Percentiles rank a stretch among this genome's conserved stretches.
Evolutionary conservation across 306 rosid species (phyloP).

Genomic region (Malus sieversii): DNA sequence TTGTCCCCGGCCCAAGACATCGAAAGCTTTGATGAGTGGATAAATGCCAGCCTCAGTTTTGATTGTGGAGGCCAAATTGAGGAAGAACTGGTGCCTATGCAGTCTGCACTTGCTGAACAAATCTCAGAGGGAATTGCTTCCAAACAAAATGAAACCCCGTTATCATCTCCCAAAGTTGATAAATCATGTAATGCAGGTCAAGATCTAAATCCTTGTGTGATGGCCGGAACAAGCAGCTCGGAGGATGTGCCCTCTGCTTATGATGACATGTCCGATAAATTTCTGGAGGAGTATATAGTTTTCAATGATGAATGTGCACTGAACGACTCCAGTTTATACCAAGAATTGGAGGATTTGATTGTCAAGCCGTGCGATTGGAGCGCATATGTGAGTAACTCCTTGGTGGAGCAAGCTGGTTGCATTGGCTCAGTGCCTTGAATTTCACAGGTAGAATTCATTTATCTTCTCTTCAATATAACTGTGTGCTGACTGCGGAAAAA

Average conservation of each 20-base stretch:
- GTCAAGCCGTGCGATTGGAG: constrained; percentile 57
- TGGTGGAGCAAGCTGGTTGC: constrained; percentile 54
- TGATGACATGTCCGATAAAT: constrained; percentile 42
- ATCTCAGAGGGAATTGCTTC: constrained; percentile 18
- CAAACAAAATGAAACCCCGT: constrained; percentile 8
- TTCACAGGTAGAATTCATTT: constrained; percentile 10
- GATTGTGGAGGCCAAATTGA: constrained; percentile 25
- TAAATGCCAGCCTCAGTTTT: constrained; percentile 1
- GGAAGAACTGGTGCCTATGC: constrained; percentile 24
- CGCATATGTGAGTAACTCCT: constrained; percentile 36
- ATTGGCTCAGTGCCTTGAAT: constrained; percentile 26
- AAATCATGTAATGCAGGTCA: constrained; percentile 22
- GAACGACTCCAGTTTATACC: constrained; percentile 58
- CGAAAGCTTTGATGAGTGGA: constrained; percentile 15
- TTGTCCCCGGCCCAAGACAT: constrained; percentile 31
- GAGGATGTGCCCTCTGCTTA: constrained; percentile 37
- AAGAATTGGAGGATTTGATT: constrained; percentile 75
- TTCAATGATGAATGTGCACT: constrained; percentile 44
- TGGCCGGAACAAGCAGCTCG: not conserved
- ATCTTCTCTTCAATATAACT: not conserved
- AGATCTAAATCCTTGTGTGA: constrained; percentile 8
- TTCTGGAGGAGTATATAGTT: constrained; percentile 27
- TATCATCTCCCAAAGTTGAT: constrained; percentile 19
- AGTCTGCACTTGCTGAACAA: constrained; percentile 32
- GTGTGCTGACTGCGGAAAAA: not conserved